Percentiles rank a stretch among this genome's conserved stretches.
These are phyloP conservation scores for Salix suchowensis DNA, from an alignment of 345 rosid genomes.

Conservation along the genomic window DNA sequence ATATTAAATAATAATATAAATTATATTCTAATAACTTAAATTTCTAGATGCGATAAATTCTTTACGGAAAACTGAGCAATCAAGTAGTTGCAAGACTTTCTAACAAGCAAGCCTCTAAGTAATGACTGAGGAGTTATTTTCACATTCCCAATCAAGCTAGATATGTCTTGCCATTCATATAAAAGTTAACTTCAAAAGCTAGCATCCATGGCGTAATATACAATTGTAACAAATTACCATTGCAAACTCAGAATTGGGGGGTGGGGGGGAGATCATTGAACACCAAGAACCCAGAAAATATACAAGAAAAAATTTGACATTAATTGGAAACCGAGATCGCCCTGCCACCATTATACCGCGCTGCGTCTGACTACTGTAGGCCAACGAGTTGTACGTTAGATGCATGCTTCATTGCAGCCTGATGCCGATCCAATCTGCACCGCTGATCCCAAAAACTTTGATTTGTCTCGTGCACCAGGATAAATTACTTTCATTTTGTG, in stretches of 20 bases:
- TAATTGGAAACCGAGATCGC: neutral
- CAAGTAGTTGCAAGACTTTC: neutral
- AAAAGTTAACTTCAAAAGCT: neutral
- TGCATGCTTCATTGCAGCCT: constrained; percentile 17
- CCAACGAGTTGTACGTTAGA: neutral
- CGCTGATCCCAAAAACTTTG: neutral
- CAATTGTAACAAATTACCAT: constrained; percentile 10
- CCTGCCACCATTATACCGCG: constrained; percentile 3
- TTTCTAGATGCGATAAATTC: too few relatives aligned
- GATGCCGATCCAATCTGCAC: neutral
- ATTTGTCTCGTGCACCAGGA: neutral
- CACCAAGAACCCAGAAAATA: constrained; percentile 4
- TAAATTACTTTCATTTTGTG: constrained; percentile 3
- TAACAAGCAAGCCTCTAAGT: neutral
- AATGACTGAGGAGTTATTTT: neutral
- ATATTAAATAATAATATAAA: too few relatives aligned
- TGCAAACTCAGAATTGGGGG: constrained; percentile 1
- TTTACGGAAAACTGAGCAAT: neutral
- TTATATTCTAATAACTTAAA: too few relatives aligned
- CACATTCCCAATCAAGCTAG: neutral
- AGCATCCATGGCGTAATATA: neutral
- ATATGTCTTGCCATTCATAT: neutral
- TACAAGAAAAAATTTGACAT: constrained; percentile 8
- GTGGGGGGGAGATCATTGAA: constrained; percentile 3
- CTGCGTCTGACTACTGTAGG: constrained; percentile 3